Base-by-base conservation (phyloP, 2,329 filamentous ascomycete genomes). In the Gaeumannomyces sp. region DNA sequence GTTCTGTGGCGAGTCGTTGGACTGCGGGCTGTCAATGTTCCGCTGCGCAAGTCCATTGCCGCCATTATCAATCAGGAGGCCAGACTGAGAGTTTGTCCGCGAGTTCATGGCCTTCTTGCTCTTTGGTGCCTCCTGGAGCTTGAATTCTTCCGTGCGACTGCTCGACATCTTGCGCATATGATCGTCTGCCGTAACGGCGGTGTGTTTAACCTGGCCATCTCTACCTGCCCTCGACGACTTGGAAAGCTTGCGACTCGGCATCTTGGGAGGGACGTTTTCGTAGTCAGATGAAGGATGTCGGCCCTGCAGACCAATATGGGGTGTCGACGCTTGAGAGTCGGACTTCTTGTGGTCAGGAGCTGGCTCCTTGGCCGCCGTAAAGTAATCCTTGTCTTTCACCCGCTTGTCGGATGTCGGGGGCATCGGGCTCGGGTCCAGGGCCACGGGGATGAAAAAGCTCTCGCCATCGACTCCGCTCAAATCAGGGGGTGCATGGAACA, bases 291-390 rank as follows among this genome's bases (percentile, higher is more conserved):
- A 88, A 5, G 82, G 77, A 66, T 86, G 83, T 59, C 90, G 85
- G 2, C 86, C 86, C 76, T 96, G 92, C 73, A 93, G 96, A 28
- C 92, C 90, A 71, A 96, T 96, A 72, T 97, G 93, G n/a, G 93
- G 92, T 22, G 91, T 93, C 2, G 87, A 84, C 66, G 79, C 74
- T 64, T 80, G 78, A 1, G 82, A 83, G 59, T 83, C 83, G 22
- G 71, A 72, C 61, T 80, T 81, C 69, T 77, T 82, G 63, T 85
- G 80, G 3, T 75, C 68, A 22, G 76, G 69, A 2, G 73, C 66
- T 28, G 75, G 69, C n/a, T 76, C 67, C 7, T 77, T 71, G 62
- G 75, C 16, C 8, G 38, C 38, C 19, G 38, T 78, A 71, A 89
- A 89, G 69, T 89, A 89, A 68, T 90, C 88, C 67, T 80, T 84